Conservation (phyloP, 176 grass and related monocot species). For the Leersia perrieri region DNA sequence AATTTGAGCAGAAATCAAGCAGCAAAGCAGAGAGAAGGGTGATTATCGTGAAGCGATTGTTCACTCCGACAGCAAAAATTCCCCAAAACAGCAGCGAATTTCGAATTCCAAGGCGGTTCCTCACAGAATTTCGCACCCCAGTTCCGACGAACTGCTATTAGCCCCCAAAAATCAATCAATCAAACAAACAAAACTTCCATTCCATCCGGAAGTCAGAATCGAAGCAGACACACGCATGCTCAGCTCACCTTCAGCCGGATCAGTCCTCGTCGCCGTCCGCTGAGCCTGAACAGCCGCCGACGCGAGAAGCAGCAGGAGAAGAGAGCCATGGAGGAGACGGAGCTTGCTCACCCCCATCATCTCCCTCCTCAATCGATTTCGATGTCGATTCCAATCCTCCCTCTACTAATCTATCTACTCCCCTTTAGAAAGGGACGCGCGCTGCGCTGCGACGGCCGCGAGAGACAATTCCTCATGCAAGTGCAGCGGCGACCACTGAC, state of each 20-base stretch:
- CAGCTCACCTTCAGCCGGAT: conserved; percentile 55
- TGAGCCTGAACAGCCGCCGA: conserved; percentile 38
- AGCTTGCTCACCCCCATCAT: neutral
- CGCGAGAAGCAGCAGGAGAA: conserved; percentile 10
- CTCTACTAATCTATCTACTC: neutral
- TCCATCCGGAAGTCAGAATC: neutral
- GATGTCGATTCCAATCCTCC: neutral
- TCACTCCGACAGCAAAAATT: neutral
- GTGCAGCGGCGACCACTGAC: too few relatives aligned
- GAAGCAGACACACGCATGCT: neutral
- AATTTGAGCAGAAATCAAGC: neutral
- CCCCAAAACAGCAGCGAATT: neutral
- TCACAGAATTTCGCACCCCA: neutral
- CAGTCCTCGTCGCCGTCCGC: conserved; percentile 21
- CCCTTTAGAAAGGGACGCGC: too few relatives aligned
- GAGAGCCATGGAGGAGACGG: conserved; percentile 15
- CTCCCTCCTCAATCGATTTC: too few relatives aligned
- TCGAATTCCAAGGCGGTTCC: neutral
- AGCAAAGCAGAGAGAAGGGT: neutral
- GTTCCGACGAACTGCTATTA: neutral
- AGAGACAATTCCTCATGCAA: neutral
- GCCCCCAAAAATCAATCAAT: too few relatives aligned
- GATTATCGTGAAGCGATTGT: too few relatives aligned
- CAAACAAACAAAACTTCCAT: neutral
- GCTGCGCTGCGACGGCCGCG: too few relatives aligned